Evolutionary conservation across 2,329 filamentous ascomycete genomes (phyloP).

Genomic region (Phialemoniopsis sp.): DNA sequence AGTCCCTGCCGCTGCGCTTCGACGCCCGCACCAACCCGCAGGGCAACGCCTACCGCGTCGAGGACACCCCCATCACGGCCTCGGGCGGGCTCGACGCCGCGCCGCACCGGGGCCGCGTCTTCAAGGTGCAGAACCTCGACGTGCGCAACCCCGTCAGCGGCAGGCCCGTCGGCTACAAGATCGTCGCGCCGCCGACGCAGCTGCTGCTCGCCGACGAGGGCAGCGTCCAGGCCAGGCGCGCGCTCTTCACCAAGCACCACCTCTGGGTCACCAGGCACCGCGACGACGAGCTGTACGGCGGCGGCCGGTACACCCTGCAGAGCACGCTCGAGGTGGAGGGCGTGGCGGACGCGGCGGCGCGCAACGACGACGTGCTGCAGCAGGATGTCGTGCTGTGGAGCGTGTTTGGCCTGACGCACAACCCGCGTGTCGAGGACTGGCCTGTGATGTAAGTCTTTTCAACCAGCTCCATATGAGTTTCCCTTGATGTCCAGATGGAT

Average conservation of each 20-base stretch:
- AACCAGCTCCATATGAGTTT: too few species aligned
- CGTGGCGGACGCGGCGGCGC: too few species aligned
- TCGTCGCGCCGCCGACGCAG: conserved; percentile 46
- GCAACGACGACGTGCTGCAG: conserved; percentile 29
- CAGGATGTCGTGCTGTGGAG: conserved; percentile 48
- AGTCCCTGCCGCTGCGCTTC: not conserved
- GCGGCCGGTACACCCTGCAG: conserved; percentile 57
- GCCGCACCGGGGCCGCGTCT: conserved; percentile 45
- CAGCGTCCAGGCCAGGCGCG: conserved; percentile 51
- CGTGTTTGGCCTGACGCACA: conserved; percentile 52
- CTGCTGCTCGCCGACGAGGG: conserved; percentile 50
- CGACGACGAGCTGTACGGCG: conserved; percentile 56
- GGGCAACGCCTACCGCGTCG: too few species aligned
- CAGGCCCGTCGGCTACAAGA: conserved; percentile 45
- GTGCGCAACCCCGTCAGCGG: conserved; percentile 43
- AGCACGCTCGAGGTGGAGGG: conserved; percentile 15
- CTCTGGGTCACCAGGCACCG: conserved; percentile 54
- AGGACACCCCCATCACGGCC: conserved; percentile 22
- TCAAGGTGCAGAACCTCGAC: conserved; percentile 41
- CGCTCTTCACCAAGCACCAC: conserved; percentile 53
- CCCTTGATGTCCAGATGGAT: too few species aligned
- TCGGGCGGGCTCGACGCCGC: conserved; percentile 43
- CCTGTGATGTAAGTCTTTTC: not conserved
- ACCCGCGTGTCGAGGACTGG: not conserved
- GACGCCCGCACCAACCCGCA: too few species aligned